Evolutionary conservation across 805 yeast genomes (phyloP), one percentile per base, ranked within the genome.

Genomic region (Myxozyma nipponensis): DNA sequence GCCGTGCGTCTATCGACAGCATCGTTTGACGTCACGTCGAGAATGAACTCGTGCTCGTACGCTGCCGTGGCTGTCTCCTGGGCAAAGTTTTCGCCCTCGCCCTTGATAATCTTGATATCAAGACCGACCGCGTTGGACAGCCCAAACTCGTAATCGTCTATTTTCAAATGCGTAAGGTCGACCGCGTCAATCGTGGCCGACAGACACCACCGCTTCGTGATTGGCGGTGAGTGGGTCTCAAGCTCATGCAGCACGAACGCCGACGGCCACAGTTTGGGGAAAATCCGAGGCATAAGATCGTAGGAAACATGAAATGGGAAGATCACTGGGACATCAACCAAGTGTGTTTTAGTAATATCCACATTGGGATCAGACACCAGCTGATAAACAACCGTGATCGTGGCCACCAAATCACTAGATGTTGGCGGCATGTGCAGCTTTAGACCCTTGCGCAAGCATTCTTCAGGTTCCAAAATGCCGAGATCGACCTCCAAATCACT

Each of bases 281-380:
- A 62, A 10, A 57, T 51, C 23, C 64, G 58, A 1, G 75, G 72
- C 4, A 63, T 32, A 4, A 71, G 65, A 23, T 66, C 69, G 44
- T 68, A 71, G 15, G 63, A 62, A 10, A 63, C 66, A 2, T 71
- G 60, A 50, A 71, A 68, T 5, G 74, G 73, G 34, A 56, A 50
- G 17, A 60, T 46, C 0, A 70, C 68, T 13, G 69, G 66, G 6
- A 71, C 6, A 36, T 49, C 54, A 28, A 52, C 25, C 10, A 32
- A 23, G 37, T 35, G 42, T 7, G 40, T 42, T 38, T 59, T 53
- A 6, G 34, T 23, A 15, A 59, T 44, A 25, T 30, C 42, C 22
- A 49, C 47, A 7, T 50, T 52, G 10, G 54, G 55, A 40, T 58
- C 59, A 5, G 57, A 46, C n/a, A 32, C 25, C 13, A 58, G 40